phyloP scores from a whole-genome alignment of 768 basidiomycete species.

The Auricularia heimuer region DNA sequence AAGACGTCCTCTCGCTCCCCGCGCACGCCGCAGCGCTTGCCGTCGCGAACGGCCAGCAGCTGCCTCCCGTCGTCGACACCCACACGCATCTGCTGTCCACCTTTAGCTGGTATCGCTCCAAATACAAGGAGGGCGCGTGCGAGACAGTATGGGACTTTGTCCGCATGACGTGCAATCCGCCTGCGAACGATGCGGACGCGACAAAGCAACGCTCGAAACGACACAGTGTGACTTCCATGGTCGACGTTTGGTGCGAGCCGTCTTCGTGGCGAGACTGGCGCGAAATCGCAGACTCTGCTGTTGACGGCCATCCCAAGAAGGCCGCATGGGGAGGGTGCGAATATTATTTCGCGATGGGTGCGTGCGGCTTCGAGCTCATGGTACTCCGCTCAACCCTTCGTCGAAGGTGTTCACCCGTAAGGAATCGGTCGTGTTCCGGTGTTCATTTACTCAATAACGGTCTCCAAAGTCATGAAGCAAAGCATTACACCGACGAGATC shows the following conservation, averaged over 20 bases:
- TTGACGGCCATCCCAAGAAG: slow-evolving; percentile 36
- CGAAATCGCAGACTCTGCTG: slow-evolving; percentile 63
- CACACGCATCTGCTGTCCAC: slow-evolving; percentile 80
- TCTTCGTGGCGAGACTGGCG: slow-evolving; percentile 54
- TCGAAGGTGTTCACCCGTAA: slow-evolving; percentile 63
- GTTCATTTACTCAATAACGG: slow-evolving; percentile 4
- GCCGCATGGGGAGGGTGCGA: slow-evolving; percentile 56
- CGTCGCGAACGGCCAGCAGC: background rate
- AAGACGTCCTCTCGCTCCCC: background rate
- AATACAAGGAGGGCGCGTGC: slow-evolving; percentile 44
- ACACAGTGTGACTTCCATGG: slow-evolving; percentile 51
- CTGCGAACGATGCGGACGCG: slow-evolving; percentile 16
- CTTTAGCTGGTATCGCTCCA: slow-evolving; percentile 47
- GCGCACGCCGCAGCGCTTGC: background rate
- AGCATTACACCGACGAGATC: slow-evolving; percentile 52
- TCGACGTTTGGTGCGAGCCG: slow-evolving; percentile 88
- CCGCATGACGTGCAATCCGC: slow-evolving; percentile 38
- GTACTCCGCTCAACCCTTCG: slow-evolving; percentile 4
- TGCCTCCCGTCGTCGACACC: slow-evolving; percentile 58
- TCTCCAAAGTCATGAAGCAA: slow-evolving; percentile 55
- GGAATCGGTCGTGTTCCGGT: slow-evolving; percentile 14
- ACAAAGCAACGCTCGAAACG: slow-evolving; percentile 11
- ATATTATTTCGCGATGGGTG: slow-evolving; percentile 82
- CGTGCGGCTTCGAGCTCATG: slow-evolving; percentile 13
- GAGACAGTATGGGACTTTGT: slow-evolving; percentile 61